These are phyloP conservation scores for Saxophila tyrrhenica DNA, from an alignment of 495 filamentous ascomycete species.

Conservation along the genomic window DNA sequence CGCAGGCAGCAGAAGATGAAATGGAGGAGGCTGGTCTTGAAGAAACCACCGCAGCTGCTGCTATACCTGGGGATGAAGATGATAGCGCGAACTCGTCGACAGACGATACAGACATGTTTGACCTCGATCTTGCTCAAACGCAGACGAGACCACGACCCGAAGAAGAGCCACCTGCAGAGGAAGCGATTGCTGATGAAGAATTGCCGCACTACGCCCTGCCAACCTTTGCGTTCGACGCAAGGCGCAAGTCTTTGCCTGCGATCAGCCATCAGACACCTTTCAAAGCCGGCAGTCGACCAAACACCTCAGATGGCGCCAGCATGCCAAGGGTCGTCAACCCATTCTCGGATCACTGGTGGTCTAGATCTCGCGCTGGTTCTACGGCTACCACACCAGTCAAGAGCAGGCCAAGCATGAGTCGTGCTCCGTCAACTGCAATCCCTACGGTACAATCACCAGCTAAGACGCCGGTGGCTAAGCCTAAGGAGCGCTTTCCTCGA, in stretches of 20 bases:
- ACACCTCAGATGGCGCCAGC: constrained; percentile 18
- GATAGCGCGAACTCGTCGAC: background rate
- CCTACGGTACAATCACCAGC: background rate
- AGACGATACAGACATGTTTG: background rate
- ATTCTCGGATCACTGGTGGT: constrained; percentile 2
- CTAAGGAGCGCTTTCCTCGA: constrained; percentile 6
- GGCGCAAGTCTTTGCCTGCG: constrained; percentile 18
- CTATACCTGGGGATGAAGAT: no score
- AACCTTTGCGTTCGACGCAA: constrained; percentile 15
- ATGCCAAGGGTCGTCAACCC: constrained; percentile 6
- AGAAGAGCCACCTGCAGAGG: background rate
- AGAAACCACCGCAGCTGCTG: no score
- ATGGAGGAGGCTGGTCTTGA: background rate
- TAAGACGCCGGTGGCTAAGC: background rate
- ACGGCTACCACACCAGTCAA: background rate
- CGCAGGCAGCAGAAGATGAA: background rate
- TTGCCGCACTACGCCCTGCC: constrained; percentile 17
- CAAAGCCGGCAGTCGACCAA: constrained; percentile 5
- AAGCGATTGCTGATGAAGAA: background rate
- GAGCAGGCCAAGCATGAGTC: background rate
- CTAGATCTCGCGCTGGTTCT: background rate
- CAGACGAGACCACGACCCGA: background rate
- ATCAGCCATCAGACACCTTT: constrained; percentile 6
- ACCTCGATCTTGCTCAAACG: background rate
- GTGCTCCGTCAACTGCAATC: background rate